Conservation (phyloP, 2,329 filamentous ascomycete genomes). For the Aureobasidium namibiae region DNA sequence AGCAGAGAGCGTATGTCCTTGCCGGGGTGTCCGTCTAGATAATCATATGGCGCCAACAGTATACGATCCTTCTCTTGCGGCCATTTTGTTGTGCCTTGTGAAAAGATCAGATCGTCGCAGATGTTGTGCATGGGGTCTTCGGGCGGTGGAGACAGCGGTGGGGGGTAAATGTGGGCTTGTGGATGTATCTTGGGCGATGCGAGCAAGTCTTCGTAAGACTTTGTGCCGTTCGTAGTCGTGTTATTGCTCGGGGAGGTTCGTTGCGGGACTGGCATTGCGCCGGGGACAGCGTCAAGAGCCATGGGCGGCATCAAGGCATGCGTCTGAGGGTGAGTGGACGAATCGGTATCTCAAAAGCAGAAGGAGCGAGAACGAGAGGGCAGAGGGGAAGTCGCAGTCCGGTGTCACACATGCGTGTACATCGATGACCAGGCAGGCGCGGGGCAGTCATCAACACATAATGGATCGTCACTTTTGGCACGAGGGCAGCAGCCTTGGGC, state of each 20-base stretch:
- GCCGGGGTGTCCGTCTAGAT: constrained; percentile 68
- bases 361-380: not conserved
- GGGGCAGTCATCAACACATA: not conserved
- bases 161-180: not conserved
- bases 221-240: constrained; percentile 9
- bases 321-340: not conserved
- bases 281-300: constrained; percentile 13
- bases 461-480: not conserved
- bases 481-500: not conserved
- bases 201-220: not conserved
- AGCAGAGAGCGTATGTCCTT: constrained; percentile 78
- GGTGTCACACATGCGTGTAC: not conserved
- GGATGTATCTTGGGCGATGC: constrained; percentile 6
- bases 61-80: constrained; percentile 67
- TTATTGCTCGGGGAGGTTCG: constrained; percentile 12
- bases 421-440: not conserved
- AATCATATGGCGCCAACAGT: constrained; percentile 70
- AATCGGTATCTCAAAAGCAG: not conserved
- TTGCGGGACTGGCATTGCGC: constrained; percentile 14
- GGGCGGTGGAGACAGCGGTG: constrained; percentile 2
- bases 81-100: constrained; percentile 47
- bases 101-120: constrained; percentile 30
- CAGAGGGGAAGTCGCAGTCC: not conserved
- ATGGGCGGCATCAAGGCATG: constrained; percentile 8
- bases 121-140: constrained; percentile 15